phyloP scores from a whole-genome alignment of 306 rosid genomes.

The Gillenia trifoliata region DNA sequence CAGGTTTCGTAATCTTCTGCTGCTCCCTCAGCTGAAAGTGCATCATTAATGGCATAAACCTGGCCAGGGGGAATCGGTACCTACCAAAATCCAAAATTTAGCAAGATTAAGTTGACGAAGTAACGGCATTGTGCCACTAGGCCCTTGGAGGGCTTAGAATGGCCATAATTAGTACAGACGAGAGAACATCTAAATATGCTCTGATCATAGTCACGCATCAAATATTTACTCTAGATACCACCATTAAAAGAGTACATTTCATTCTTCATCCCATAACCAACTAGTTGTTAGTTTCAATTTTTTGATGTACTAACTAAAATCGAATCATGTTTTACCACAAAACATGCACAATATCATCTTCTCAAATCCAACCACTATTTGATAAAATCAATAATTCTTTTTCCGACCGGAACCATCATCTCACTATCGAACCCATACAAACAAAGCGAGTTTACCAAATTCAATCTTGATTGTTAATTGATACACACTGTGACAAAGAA shows the following conservation, averaged over 20 bases:
- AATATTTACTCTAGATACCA: background rate
- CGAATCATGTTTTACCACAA: background rate
- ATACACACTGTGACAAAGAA: no score
- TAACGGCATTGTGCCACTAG: background rate
- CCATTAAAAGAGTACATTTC: background rate
- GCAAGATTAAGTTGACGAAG: background rate
- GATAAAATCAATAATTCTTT: background rate
- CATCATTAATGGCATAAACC: slow-evolving; percentile 71
- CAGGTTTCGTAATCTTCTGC: slow-evolving; percentile 86
- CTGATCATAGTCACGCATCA: background rate
- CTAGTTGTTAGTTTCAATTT: background rate
- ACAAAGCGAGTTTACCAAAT: no score
- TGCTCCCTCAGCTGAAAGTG: slow-evolving; percentile 83
- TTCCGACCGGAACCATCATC: background rate
- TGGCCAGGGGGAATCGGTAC: slow-evolving; percentile 62
- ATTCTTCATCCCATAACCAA: background rate
- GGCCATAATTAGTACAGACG: no score
- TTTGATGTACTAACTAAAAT: background rate
- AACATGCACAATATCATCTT: background rate
- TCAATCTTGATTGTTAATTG: no score
- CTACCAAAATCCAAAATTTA: slow-evolving; percentile 25
- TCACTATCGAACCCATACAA: no score
- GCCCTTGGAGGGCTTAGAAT: background rate
- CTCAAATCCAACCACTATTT: background rate
- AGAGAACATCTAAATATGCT: background rate